Percentiles rank a stretch among this genome's conserved stretches.
Conservation (phyloP, 2,329 filamentous ascomycete genomes). For the Alternaria sp. region DNA sequence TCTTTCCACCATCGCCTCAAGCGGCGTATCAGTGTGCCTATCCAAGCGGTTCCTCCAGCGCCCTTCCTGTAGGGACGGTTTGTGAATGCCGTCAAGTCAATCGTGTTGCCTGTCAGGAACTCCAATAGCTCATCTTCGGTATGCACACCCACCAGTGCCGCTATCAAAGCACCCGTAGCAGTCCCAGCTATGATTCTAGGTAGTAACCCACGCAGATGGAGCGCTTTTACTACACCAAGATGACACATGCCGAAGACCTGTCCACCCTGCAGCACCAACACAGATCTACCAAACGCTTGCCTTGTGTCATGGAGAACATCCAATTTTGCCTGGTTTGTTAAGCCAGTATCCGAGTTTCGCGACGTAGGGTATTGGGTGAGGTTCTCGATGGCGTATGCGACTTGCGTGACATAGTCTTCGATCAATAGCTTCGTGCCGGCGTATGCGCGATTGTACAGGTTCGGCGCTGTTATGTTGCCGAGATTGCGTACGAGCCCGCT, state of each 20-base stretch:
- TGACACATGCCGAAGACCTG: conserved; percentile 93
- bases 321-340: conserved; percentile 80
- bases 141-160: conserved; percentile 85
- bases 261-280: conserved; percentile 86
- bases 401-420: conserved; percentile 86
- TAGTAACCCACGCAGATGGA: conserved; percentile 80
- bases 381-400: conserved; percentile 81
- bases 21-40: conserved; percentile 70
- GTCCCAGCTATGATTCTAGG: conserved; percentile 92
- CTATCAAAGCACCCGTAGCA: conserved; percentile 87
- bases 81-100: conserved; percentile 83
- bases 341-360: conserved; percentile 54
- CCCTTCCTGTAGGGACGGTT: conserved; percentile 40
- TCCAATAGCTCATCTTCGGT: conserved; percentile 82
- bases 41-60: conserved; percentile 49
- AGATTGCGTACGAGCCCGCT: conserved; percentile 81
- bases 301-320: conserved; percentile 87
- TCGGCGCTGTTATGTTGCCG: conserved; percentile 86
- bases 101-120: conserved; percentile 79
- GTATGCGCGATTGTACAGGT: conserved; percentile 84
- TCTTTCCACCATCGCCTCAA: conserved; percentile 73
- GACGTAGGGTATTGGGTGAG: conserved; percentile 73
- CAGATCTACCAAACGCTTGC: conserved; percentile 86
- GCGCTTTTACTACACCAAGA: conserved; percentile 85
- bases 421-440: conserved; percentile 90